These are phyloP conservation scores for Zymoseptoria brevis DNA, from an alignment of 2,329 filamentous ascomycete species.

Conservation along the genomic window DNA sequence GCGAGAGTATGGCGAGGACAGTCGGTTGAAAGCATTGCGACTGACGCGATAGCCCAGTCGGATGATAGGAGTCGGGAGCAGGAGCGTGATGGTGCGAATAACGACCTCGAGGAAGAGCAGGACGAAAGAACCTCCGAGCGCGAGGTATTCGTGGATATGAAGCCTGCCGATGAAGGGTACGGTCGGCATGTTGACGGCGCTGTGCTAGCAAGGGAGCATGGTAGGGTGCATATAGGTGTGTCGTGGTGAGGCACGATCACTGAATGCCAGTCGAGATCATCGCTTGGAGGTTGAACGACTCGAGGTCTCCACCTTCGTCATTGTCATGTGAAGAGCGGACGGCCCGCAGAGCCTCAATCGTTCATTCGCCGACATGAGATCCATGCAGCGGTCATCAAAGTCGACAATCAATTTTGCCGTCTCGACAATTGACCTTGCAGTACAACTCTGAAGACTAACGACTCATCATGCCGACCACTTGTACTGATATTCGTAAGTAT, in stretches of 20 bases:
- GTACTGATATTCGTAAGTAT: conserved; percentile 84
- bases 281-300: neutral
- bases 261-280: neutral
- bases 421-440: neutral
- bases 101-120: conserved; percentile 75
- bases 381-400: neutral
- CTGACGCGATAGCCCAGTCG: conserved; percentile 75
- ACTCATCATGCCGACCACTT: conserved; percentile 75
- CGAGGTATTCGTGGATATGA: conserved; percentile 67
- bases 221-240: neutral
- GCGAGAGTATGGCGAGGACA: conserved; percentile 62
- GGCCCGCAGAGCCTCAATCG: neutral
- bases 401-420: neutral
- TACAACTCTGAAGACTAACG: neutral
- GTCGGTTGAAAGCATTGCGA: conserved; percentile 70
- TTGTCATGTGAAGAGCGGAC: neutral
- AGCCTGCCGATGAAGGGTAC: conserved; percentile 58
- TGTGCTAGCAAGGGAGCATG: neutral
- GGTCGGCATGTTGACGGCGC: conserved; percentile 41
- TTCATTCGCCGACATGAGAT: neutral
- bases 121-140: conserved; percentile 73
- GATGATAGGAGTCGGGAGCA: conserved; percentile 75
- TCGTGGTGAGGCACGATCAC: neutral
- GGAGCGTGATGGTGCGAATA: conserved; percentile 78
- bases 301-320: neutral